Conservation (phyloP, 1,284 basidiomycete species). For the Moesziomyces globuligerus region DNA sequence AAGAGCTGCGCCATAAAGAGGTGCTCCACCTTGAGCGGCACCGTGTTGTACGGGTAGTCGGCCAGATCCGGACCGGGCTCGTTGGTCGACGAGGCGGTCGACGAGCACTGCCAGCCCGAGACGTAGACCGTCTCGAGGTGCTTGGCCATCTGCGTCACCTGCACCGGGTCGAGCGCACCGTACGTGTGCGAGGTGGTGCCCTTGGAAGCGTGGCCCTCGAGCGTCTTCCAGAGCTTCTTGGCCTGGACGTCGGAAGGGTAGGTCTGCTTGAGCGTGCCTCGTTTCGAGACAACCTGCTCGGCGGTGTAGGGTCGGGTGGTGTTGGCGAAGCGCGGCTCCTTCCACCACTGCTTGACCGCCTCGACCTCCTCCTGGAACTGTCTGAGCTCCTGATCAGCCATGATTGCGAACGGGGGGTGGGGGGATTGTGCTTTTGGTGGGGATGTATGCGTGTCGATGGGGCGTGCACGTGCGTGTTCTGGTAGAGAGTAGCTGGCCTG, state of each 20-base stretch:
- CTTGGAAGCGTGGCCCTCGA: constrained; percentile 72
- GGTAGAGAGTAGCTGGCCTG: too few species aligned
- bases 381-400: constrained; percentile 65
- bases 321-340: constrained; percentile 85
- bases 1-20: constrained; percentile 75
- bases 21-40: constrained; percentile 75
- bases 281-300: constrained; percentile 90
- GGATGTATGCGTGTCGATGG: too few species aligned
- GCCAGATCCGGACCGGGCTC: constrained; percentile 67
- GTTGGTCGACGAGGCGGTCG: constrained; percentile 66
- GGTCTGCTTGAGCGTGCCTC: constrained; percentile 83
- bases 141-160: constrained; percentile 73
- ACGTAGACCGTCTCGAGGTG: constrained; percentile 68
- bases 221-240: constrained; percentile 84
- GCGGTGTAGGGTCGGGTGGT: constrained; percentile 91
- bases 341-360: constrained; percentile 89
- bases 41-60: constrained; percentile 75
- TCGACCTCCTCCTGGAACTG: constrained; percentile 82
- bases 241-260: constrained; percentile 87
- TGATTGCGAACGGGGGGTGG: constrained; percentile 8
- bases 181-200: constrained; percentile 87
- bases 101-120: constrained; percentile 66
- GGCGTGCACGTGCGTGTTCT: too few species aligned
- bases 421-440: too few species aligned
- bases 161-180: constrained; percentile 96